A percentile compares a stretch with the other conserved stretches of the same genome.
These are phyloP conservation scores for Rostrohypoxylon terebratum DNA, from an alignment of 495 filamentous ascomycete species.

Conservation along the genomic window DNA sequence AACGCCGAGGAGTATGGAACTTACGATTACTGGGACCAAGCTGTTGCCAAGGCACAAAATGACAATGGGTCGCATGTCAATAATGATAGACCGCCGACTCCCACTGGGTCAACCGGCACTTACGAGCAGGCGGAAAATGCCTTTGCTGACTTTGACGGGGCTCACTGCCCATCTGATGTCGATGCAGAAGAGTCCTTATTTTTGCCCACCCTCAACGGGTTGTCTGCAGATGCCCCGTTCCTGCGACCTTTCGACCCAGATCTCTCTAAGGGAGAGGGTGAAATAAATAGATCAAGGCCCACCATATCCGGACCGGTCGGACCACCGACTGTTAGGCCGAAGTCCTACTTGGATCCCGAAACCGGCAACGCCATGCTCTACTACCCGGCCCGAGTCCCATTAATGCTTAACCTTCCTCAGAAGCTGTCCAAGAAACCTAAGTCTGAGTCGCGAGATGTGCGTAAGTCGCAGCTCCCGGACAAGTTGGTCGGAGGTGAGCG, in stretches of 20 bases:
- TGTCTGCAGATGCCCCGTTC: conserved; percentile 30
- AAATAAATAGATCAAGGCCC: conserved; percentile 30
- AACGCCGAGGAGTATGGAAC: conserved; percentile 41
- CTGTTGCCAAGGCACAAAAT: conserved; percentile 46
- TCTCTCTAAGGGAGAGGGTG: conserved; percentile 26
- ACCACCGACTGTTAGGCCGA: conserved; percentile 60
- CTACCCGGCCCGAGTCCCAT: conserved; percentile 94
- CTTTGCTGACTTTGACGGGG: conserved; percentile 95
- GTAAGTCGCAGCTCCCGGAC: conserved; percentile 72
- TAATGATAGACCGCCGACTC: conserved; percentile 52
- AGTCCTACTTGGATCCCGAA: conserved; percentile 71
- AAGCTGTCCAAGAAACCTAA: conserved; percentile 81
- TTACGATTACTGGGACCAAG: conserved; percentile 47
- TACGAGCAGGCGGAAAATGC: conserved; percentile 74
- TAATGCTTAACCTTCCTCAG: conserved; percentile 91
- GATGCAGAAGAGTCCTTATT: conserved; percentile 49
- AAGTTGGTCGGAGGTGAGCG: conserved; percentile 54
- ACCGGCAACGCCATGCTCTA: conserved; percentile 85
- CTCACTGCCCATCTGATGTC: conserved; percentile 74
- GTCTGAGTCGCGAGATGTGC: conserved; percentile 68
- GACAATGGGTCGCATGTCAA: conserved; percentile 40
- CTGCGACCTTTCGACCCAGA: conserved; percentile 38
- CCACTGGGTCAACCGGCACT: conserved; percentile 73
- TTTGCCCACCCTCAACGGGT: conserved; percentile 42
- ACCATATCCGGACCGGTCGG: conserved; percentile 37